Evolutionary conservation across 169 alveolate species (phyloP), one percentile per base, ranked within the genome.

Genomic region (Cryptosporidium bovis): DNA sequence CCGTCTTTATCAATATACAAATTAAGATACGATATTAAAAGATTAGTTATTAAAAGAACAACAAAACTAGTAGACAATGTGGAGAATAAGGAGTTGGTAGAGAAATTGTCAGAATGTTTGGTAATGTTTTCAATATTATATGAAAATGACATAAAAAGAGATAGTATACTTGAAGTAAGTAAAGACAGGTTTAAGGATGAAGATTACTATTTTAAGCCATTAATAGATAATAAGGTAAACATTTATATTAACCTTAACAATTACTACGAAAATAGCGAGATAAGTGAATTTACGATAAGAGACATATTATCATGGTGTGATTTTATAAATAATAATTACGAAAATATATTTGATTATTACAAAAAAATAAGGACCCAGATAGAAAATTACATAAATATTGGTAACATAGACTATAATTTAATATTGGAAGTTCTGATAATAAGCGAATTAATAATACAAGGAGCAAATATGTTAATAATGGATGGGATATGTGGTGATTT

Each of bases 1-100:
- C 95, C 82, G 1, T 27, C 56, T 24, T 40, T 82, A 18, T 65
- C 82, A 58, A 58, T 65, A 16, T 66, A 60, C 29, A 55, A 82
- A 16, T 62, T 82, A 31, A 66, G 33, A 31, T 27, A 56, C 13
- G 82, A 82, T 53, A 51, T 82, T 15, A 53, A 82, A 51, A 10
- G 31, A n/a, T 65, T 91, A 65, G 56, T 85, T 8, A 18, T 31
- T 18, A 87, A 82, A 51, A 82, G 85, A 68, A 65, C 66, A 3
- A 67, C 56, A 20, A 34, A 82, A 66, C 64, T 62, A 29, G 7
- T 24, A 34, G 29, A 82, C 4, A 8, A 18, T 5, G 15, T 31
- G 7, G 55, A 51, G 16, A 29, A 56, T 15, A 31, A 53, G 44
- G 64, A 24, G 15, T 33, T 51, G n/a, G 24, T 48, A 5, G 56